These are phyloP conservation scores for Colletotrichum acutatum DNA, from an alignment of 2,329 filamentous ascomycete species.

Conservation along the genomic window DNA sequence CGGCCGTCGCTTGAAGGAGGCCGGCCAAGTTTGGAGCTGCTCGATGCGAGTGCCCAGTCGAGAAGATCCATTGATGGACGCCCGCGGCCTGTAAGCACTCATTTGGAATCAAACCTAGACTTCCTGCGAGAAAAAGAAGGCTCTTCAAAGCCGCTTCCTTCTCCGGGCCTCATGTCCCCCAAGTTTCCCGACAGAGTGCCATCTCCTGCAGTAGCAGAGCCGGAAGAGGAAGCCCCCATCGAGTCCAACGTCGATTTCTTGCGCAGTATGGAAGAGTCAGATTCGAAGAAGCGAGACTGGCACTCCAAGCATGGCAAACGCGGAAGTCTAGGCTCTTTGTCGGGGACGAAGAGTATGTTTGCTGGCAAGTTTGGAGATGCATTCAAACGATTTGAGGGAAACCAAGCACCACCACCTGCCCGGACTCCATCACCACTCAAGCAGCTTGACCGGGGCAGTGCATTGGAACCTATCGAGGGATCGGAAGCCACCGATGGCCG, in stretches of 20 bases:
- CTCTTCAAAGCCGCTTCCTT: slow-evolving; percentile 53
- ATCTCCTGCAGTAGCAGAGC: slow-evolving; percentile 53
- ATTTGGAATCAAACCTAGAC: slow-evolving; percentile 84
- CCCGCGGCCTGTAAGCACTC: slow-evolving; percentile 82
- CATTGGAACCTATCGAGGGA: slow-evolving; percentile 77
- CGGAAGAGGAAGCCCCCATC: slow-evolving; percentile 73
- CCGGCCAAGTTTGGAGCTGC: slow-evolving; percentile 72
- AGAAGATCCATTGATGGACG: slow-evolving; percentile 62
- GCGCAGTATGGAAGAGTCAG: slow-evolving; percentile 76
- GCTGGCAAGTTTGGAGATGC: slow-evolving; percentile 92
- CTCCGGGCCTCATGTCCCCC: slow-evolving; percentile 48
- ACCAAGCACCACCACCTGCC: slow-evolving; percentile 47
- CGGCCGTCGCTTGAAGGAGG: slow-evolving; percentile 78
- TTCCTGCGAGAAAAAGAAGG: slow-evolving; percentile 82
- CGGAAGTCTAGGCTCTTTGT: slow-evolving; percentile 76
- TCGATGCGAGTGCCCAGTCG: slow-evolving; percentile 64
- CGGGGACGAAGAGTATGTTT: slow-evolving; percentile 84
- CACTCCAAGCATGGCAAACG: slow-evolving; percentile 74
- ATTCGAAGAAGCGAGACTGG: slow-evolving; percentile 65
- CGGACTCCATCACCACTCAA: slow-evolving; percentile 62
- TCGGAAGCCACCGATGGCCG: slow-evolving; percentile 78
- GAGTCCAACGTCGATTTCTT: slow-evolving; percentile 86
- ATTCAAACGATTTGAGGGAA: slow-evolving; percentile 88
- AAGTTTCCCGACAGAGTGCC: slow-evolving; percentile 50
- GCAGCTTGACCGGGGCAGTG: slow-evolving; percentile 56